phyloP scores from a whole-genome alignment of 2,329 filamentous ascomycete genomes.

The Trichoderma hamatum region DNA sequence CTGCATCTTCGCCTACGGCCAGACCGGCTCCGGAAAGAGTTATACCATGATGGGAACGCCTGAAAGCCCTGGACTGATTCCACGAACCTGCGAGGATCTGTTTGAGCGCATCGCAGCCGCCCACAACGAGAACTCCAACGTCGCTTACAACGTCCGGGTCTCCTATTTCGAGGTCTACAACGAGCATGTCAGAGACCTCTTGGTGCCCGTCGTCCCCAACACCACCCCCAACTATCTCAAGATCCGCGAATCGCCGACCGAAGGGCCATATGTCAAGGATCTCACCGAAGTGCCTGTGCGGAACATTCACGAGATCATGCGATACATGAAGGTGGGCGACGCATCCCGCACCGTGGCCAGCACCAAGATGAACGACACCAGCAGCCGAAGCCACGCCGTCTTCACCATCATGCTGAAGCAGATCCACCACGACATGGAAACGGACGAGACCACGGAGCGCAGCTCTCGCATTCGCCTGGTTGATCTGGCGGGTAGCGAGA shows the following conservation, averaged over 20 bases:
- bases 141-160: constrained; percentile 95
- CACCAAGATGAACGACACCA: constrained; percentile 99
- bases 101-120: constrained; percentile 87
- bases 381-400: constrained; percentile 92
- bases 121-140: constrained; percentile 79
- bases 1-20: constrained; percentile 97
- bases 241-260: constrained; percentile 91
- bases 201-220: constrained; percentile 71
- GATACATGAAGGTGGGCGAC: constrained; percentile 89
- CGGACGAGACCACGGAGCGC: constrained; percentile 96
- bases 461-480: constrained; percentile 92
- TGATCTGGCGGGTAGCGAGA: constrained; percentile 91
- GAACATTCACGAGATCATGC: constrained; percentile 82
- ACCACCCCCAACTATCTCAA: constrained; percentile 90
- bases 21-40: constrained; percentile 96
- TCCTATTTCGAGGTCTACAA: constrained; percentile 99
- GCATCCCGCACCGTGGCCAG: constrained; percentile 83
- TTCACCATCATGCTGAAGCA: constrained; percentile 98
- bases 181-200: constrained; percentile 92
- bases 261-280: constrained; percentile 96
- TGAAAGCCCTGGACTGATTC: constrained; percentile 87
- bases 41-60: constrained; percentile 96
- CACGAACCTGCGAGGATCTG: constrained; percentile 91
- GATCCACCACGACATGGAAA: constrained; percentile 94
- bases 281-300: constrained; percentile 91